phyloP scores from a whole-genome alignment of 176 grass and related monocot genomes.

The Aegilops longissima region DNA sequence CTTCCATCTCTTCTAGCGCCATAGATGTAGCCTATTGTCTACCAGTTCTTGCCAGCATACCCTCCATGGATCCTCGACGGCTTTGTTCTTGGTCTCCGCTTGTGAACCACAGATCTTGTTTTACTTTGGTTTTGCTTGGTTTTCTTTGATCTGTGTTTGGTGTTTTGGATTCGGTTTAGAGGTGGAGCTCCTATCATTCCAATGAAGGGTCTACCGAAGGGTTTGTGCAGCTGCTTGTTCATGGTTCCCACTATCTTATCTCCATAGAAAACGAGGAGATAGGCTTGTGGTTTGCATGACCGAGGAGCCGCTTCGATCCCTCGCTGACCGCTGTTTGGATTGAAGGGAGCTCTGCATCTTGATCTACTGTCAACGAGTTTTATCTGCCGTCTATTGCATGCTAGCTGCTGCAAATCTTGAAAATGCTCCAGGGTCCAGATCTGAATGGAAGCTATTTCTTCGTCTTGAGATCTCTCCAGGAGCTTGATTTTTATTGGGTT shows the following conservation, averaged over 20 bases:
- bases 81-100: no score
- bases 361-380: neutral
- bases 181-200: constrained; percentile 58
- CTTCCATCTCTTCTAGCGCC: neutral
- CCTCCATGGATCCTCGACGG: neutral
- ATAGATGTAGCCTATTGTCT: neutral
- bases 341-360: constrained; percentile 94
- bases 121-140: neutral
- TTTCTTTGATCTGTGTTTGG: neutral
- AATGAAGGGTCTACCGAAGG: constrained; percentile 51
- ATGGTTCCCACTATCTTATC: constrained; percentile 84
- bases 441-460: neutral
- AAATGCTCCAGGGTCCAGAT: neutral
- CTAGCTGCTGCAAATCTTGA: neutral
- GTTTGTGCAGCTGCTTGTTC: constrained; percentile 65
- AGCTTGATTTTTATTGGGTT: neutral
- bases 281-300: constrained; percentile 86
- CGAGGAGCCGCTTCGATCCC: constrained; percentile 57
- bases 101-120: neutral
- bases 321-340: constrained; percentile 69
- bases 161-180: constrained; percentile 1
- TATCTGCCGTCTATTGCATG: neutral
- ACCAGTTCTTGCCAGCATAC: neutral
- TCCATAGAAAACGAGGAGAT: constrained; percentile 44
- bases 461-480: neutral